phyloP scores from a whole-genome alignment of 2,329 filamentous ascomycete species.

The Penicillium sp. region DNA sequence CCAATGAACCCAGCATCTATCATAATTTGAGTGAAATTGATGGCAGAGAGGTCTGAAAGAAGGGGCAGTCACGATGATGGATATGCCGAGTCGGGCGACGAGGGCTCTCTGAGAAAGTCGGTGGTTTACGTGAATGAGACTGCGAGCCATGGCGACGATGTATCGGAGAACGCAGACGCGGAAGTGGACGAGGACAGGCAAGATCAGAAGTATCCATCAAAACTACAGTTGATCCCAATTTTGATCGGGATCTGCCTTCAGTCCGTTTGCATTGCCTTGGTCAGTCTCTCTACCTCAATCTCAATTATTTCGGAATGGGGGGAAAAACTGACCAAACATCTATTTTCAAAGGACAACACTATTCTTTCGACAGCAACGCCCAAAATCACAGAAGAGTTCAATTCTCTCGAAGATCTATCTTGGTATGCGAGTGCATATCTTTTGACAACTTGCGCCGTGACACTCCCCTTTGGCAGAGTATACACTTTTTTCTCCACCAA shows the following conservation, averaged over 20 bases:
- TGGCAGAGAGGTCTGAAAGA: conserved; percentile 8
- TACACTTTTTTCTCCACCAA: conserved; percentile 42
- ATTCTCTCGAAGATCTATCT: conserved; percentile 42
- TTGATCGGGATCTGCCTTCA: conserved; percentile 33
- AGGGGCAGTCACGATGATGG: conserved; percentile 10
- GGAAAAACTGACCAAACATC: too few relatives aligned
- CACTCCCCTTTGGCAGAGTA: conserved; percentile 40
- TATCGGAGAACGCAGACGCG: neutral
- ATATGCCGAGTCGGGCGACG: conserved; percentile 10
- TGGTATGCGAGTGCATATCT: conserved; percentile 46
- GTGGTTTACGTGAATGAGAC: conserved; percentile 1
- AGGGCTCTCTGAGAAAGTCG: conserved; percentile 17
- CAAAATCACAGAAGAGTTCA: conserved; percentile 44
- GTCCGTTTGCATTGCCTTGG: conserved; percentile 36
- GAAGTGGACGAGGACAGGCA: conserved; percentile 23
- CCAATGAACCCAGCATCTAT: too few relatives aligned
- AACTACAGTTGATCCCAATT: conserved; percentile 29
- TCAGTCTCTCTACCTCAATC: conserved; percentile 6
- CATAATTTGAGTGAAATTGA: conserved; percentile 1
- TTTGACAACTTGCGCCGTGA: conserved; percentile 39
- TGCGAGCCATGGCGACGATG: too few relatives aligned
- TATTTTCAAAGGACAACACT: conserved; percentile 31
- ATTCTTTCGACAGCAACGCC: conserved; percentile 45
- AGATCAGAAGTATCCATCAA: conserved; percentile 28
- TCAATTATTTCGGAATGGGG: neutral